Conservation (phyloP, 108 stramenopile genomes). For the Skeletonema costatum region DNA sequence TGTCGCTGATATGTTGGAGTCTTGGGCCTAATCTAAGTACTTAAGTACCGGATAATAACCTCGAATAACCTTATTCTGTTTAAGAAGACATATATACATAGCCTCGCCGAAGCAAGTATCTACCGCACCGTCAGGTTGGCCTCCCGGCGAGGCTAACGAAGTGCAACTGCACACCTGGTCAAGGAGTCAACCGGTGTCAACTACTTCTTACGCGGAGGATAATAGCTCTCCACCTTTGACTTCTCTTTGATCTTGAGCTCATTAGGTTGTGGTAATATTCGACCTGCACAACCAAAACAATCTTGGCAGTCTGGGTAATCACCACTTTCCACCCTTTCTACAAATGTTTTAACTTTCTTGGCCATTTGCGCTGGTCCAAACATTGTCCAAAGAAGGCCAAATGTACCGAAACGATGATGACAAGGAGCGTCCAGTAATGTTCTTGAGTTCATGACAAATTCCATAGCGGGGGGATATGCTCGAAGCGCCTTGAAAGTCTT, state of each 20-base stretch:
- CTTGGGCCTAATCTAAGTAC: too few relatives aligned
- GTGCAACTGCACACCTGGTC: too few relatives aligned
- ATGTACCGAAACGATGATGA: background rate
- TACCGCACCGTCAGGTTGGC: too few relatives aligned
- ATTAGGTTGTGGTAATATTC: background rate
- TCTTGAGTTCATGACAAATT: conserved; percentile 6
- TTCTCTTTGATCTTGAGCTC: conserved; percentile 11
- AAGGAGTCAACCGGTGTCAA: too few relatives aligned
- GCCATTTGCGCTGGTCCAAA: conserved; percentile 3
- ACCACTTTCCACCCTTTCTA: conserved; percentile 7
- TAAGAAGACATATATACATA: too few relatives aligned
- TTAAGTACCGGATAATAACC: too few relatives aligned
- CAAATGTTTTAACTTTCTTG: conserved; percentile 7
- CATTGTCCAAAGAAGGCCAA: background rate
- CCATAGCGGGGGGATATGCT: background rate
- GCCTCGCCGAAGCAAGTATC: too few relatives aligned
- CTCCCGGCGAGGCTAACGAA: too few relatives aligned
- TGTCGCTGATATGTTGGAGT: too few relatives aligned
- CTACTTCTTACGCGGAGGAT: background rate
- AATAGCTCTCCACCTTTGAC: conserved; percentile 5
- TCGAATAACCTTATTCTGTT: too few relatives aligned
- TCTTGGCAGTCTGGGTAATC: conserved; percentile 7
- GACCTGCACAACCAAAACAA: conserved; percentile 4
- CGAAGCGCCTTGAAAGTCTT: conserved; percentile 4
- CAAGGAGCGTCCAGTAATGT: conserved; percentile 4